Base-by-base conservation (phyloP, 768 basidiomycete species). In the Holtermanniella nyarrowii region DNA sequence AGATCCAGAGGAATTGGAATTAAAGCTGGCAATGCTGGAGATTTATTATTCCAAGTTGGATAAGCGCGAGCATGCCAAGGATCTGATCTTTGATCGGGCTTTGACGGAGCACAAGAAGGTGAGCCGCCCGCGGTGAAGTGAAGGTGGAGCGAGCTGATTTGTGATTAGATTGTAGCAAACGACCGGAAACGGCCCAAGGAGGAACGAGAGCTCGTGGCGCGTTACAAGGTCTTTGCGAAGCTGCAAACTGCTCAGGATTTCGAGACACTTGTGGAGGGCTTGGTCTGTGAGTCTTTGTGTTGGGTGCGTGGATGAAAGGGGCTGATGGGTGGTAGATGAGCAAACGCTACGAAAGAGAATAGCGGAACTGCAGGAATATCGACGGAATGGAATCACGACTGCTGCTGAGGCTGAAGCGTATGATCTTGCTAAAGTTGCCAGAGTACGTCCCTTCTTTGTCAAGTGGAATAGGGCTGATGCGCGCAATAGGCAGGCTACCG, bases 51-150 rank as follows among this genome's bases (percentile, higher is more conserved):
- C 89, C 53, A 82, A 87, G 46, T 78, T 96, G 10, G 85, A 87
- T 55, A 88, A 85, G 72, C 79, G 93, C 40, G 73, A 81, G 48
- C 86, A 90, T 65, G 80, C 78, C 24, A 99, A 96, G 72, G 81
- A 81, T 2, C 70, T 99, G 56, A 86, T 99, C 69, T 95, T 88
- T 62, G 86, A 96, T 61, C 77, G 93, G 40, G 88, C 88, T 1
- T 73, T 99, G 48, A 75, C 93, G 44, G 88, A 95, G 60, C 88
- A 93, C 68, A 96, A 91, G 72, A 89, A 90, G 82, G 91, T 89
- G 54, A 46, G 77, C 48, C 41, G 12, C 10, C 14, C 21, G n/a
- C 23, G 31, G 7, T 22, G 22, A 5, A 44, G 21, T 46, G 49
- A 55, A 60, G 27, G 58, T 48, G 42, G 22, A 31, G 16, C 13